A percentile compares a stretch with the other conserved stretches of the same genome.
phyloP scores from a whole-genome alignment of 176 grass and related monocot genomes.

The Hordeum marinum region DNA sequence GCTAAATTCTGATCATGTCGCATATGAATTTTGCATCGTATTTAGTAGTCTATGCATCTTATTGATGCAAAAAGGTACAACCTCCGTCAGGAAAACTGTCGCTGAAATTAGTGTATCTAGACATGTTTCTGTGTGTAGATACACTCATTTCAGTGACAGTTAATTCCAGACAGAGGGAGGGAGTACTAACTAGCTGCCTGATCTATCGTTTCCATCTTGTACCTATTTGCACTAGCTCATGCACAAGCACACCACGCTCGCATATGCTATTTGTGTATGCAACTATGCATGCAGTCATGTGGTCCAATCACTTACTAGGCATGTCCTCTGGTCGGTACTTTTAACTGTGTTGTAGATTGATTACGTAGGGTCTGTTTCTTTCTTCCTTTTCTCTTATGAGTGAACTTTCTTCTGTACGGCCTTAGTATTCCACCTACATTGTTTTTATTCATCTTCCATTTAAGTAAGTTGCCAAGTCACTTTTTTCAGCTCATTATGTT shows the following conservation, averaged over 20 bases:
- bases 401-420: neutral
- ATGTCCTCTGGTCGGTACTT: neutral
- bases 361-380: neutral
- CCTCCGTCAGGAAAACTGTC: no score
- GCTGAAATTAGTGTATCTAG: no score
- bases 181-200: neutral
- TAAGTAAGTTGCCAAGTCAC: neutral
- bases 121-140: no score
- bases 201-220: neutral
- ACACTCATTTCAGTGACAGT: no score
- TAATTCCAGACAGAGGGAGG: neutral
- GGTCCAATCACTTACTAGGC: neutral
- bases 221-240: conserved; percentile 7
- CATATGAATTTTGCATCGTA: conserved; percentile 1
- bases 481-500: conserved; percentile 11
- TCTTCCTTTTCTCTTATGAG: conserved; percentile 1
- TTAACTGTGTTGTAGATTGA: conserved; percentile 2
- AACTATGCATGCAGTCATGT: conserved; percentile 13
- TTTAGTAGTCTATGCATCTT: neutral
- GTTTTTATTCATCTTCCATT: neutral
- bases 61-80: neutral
- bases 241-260: neutral
- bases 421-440: neutral
- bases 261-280: neutral
- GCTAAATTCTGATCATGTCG: neutral